Evolutionary conservation across 2,329 filamentous ascomycete species (phyloP), one percentile per base, ranked within the genome.

Genomic region (Pseudocercospora vitis): DNA sequence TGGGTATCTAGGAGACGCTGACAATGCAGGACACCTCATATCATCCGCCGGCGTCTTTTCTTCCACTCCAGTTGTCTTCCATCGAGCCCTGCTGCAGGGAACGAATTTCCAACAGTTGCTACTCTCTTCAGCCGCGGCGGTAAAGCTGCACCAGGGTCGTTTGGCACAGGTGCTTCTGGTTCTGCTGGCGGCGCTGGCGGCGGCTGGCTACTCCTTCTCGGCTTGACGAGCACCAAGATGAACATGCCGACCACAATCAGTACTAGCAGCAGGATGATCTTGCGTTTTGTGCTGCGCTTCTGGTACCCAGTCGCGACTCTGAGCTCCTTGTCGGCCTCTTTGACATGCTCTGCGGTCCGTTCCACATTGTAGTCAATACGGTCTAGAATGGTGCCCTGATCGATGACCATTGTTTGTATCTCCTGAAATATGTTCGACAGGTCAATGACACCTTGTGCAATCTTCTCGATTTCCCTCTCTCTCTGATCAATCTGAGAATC

Each of bases 371-470:
- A 99, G 60, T 79, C 77, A 55, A 79, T 78, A 31, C 77, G 73
- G 54, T 79, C 77, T 8, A 79, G 68, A 68, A 79, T 74, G 50
- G 71, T 78, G 23, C 77, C 77, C 59, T 79, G 77, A 57, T 79
- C 77, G 39, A 79, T 79, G 54, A 79, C 90, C 91, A 99, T 97
- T 44, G 81, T 86, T 73, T 99, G 94, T 24, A 99, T 77, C 66
- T 99, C 94, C 58, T 95, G 89, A 76, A 99, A 99, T 47, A 99
- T 89, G 70, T 96, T 94, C 3, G 92, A 89, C 6, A 99, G 78
- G 69, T 97, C 92, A 66, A 99, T 97, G 72, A 99, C 97, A 53
- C 94, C 92, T 70, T 96, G 91, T 2, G 94, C 94, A 59, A 99
- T 99, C 64, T 96, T 91, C 68, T 95, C 95, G 65, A 99, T 99